phyloP scores from a whole-genome alignment of 495 filamentous ascomycete species.

The Podospora conica region DNA sequence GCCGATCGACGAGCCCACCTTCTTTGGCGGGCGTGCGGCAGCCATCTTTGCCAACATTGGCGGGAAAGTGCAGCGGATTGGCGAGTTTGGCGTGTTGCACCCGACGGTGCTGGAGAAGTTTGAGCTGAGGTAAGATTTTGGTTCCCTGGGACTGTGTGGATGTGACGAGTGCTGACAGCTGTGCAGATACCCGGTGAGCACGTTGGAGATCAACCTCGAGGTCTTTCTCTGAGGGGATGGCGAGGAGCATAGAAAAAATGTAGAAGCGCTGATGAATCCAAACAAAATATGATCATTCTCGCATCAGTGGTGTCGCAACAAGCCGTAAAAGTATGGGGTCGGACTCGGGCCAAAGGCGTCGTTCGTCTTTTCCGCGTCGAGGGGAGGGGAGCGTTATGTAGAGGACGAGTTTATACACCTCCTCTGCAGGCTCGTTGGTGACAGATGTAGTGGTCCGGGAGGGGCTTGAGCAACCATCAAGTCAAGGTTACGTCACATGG shows the following conservation, averaged over 20 bases:
- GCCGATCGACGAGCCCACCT: constrained; percentile 82
- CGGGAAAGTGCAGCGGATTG: constrained; percentile 66
- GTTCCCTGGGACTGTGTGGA: not conserved
- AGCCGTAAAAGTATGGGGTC: not conserved
- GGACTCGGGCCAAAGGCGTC: not conserved
- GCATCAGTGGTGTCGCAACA: not conserved
- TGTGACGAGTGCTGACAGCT: constrained; percentile 17
- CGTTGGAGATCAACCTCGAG: constrained; percentile 93
- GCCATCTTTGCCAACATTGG: constrained; percentile 66
- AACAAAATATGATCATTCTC: not conserved
- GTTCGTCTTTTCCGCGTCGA: not conserved
- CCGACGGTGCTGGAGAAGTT: constrained; percentile 90
- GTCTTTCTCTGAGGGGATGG: constrained; percentile 63
- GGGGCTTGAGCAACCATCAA: not conserved
- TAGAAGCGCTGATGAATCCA: not conserved
- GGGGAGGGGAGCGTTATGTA: not conserved
- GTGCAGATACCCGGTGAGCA: constrained; percentile 79
- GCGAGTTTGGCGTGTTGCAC: constrained; percentile 88
- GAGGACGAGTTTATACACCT: not conserved
- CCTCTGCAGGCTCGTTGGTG: not conserved
- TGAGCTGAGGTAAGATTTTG: constrained; percentile 62
- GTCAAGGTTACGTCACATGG: not conserved
- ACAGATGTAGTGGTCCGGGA: not conserved
- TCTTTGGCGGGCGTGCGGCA: constrained; percentile 85
- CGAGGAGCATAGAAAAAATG: not conserved